Evolutionary conservation across 495 filamentous ascomycete genomes (phyloP), one percentile per base, ranked within the genome.

Genomic region (Podospora anserina): DNA sequence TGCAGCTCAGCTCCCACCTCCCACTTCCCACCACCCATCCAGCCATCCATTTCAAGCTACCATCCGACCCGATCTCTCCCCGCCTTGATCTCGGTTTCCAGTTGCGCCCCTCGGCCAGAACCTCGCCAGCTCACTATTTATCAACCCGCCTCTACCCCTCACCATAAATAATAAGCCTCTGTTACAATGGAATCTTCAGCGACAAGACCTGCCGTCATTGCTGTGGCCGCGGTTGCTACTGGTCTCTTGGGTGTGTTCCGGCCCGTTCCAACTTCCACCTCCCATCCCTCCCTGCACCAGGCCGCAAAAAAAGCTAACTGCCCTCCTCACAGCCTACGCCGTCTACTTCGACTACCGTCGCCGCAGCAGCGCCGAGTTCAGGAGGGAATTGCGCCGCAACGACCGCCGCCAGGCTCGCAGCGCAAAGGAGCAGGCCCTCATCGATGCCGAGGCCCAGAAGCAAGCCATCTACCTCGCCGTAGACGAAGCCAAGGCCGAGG

Each of bases 341-440:
- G 80, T 92, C 67, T 99, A 97, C 84, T 99, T 99, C 76, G 95
- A 99, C 82, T 89, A 97, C 82, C 90, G 90, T 78, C 88, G 95
- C 72, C 91, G 95, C 72, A 89, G 87, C 76, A 89, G 96, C 75
- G 87, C 92, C 68, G 88, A 91, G 26, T 98, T 97, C 85, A 86
- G 95, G 75, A 92, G 90, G 79, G 82, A 88, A 67, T 77, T 99
- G 77, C 92, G 94, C 78, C 87, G 90, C 70, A 91, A 93, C 78
- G 91, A 92, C 76, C 90, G 91, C 75, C 84, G 86, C 68, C 86
- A 92, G 77, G 91, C 87, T 49, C 87, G 89, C 66, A 88, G 81
- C 53, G 89, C 90, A 72, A 94, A 94, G 80, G 90, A 92, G 72
- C 87, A 92, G 75, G 90, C 86, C 34, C 87, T 91, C 70, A 87